Base-by-base conservation (phyloP, 179 eudicot species). In the Camellia oleifera region DNA sequence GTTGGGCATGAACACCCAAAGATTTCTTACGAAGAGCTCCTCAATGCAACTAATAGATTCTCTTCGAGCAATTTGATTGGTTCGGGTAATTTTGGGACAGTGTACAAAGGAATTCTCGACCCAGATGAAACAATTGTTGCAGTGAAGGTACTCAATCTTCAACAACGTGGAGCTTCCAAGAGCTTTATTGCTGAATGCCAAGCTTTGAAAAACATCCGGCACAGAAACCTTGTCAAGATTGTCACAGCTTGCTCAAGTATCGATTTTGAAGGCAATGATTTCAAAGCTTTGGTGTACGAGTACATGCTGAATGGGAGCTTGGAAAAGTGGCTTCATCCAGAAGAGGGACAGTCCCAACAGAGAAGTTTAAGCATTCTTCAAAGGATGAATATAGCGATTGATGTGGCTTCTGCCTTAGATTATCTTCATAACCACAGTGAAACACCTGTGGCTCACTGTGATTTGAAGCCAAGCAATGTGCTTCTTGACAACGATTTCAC, bases 181-280 rank as follows among this genome's bases (percentile, higher is more conserved):
- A 81, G 83, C 77, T 77, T 81, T 9, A 44, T 77, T 4, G 63
- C 83, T 4, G 83, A 81, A 71, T 81, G 83, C 18, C 13, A 81
- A 77, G 80, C 83, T 54, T 81, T 77, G 80, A 77, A 77, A 56
- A 69, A 81, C 57, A 62, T 77, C 4, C 44, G 77, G 56, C 83
- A 81, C 23, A 52, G 77, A 20, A 81, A 77, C 72, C 77, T 77
- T 15, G 67, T 77, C 63, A 81, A 77, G 42, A 65, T 72, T 26
- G 40, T 32, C 40, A 32, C 40, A 1, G 72, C 77, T 81, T 81
- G 80, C 64, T 76, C 80, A 3, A 69, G 72, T 17, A 76, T 69
- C 20, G 72, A 81, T 76, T 67, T 75, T 40, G 56, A 50, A 14
- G 76, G 82, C 1, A 81, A 81, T 12, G 76, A 81, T 69, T 81